A percentile compares a stretch with the other conserved stretches of the same genome.
Conservation (phyloP, 2,329 filamentous ascomycete species). For the Colletotrichum sp. region DNA sequence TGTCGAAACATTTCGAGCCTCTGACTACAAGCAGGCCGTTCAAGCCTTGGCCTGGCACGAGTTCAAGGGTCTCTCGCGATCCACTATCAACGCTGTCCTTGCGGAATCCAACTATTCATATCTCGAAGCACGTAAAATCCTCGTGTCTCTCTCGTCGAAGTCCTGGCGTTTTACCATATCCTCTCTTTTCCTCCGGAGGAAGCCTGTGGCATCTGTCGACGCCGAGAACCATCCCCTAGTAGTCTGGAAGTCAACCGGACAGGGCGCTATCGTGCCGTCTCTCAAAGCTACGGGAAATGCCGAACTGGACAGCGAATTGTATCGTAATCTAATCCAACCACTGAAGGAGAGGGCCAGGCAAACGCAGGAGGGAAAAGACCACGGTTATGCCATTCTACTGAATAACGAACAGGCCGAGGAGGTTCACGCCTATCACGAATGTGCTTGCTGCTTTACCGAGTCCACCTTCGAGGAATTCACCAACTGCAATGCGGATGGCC, state of each 20-base stretch:
- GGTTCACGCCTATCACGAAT: constrained; percentile 67
- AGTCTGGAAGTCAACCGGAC: constrained; percentile 62
- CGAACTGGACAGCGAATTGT: constrained; percentile 69
- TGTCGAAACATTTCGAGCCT: constrained; percentile 71
- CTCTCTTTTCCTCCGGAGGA: constrained; percentile 72
- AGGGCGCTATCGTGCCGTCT: constrained; percentile 60
- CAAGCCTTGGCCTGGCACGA: constrained; percentile 73
- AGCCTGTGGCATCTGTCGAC: constrained; percentile 56
- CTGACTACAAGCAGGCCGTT: constrained; percentile 72
- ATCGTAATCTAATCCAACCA: constrained; percentile 59
- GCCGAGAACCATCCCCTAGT: constrained; percentile 68
- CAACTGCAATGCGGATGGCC: constrained; percentile 70
- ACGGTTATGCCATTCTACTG: constrained; percentile 54
- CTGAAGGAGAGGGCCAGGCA: constrained; percentile 49
- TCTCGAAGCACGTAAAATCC: constrained; percentile 70
- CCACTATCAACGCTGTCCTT: constrained; percentile 78
- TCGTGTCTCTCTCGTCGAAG: constrained; percentile 71
- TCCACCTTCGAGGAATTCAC: constrained; percentile 76
- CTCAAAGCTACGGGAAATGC: constrained; percentile 70
- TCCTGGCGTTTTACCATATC: constrained; percentile 81
- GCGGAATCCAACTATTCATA: constrained; percentile 85
- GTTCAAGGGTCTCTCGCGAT: constrained; percentile 76
- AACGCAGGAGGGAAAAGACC: constrained; percentile 56
- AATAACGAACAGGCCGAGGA: constrained; percentile 66
- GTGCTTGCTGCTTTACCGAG: constrained; percentile 78